Evolutionary conservation across 2,329 filamentous ascomycete genomes (phyloP).

Genomic region (Aureobasidium sp.): DNA sequence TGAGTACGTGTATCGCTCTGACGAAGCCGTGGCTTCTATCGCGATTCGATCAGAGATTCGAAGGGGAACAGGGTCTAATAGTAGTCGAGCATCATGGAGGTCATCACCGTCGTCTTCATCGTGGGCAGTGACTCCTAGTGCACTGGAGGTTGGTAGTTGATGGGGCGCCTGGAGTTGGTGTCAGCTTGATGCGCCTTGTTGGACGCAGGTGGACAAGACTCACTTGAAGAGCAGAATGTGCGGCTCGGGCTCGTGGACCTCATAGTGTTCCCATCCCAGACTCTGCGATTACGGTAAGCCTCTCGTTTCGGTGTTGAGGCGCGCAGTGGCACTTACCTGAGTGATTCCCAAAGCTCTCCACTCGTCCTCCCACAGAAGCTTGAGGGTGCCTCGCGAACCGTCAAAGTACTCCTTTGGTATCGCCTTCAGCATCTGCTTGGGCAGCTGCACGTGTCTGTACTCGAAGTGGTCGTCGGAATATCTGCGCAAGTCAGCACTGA

Average conservation of each 20-base stretch:
- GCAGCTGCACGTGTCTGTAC: slow-evolving; percentile 95
- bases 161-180: slow-evolving; percentile 54
- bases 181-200: not conserved
- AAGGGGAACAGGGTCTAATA: not conserved
- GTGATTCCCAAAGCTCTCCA: slow-evolving; percentile 97
- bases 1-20: not conserved
- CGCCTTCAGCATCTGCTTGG: slow-evolving; percentile 95
- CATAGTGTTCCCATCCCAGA: slow-evolving; percentile 98
- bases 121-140: slow-evolving; percentile 16
- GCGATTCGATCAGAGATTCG: not conserved
- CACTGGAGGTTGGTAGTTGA: slow-evolving; percentile 71
- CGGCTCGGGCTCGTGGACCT: slow-evolving; percentile 96
- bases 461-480: slow-evolving; percentile 91
- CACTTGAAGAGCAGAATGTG: slow-evolving; percentile 99
- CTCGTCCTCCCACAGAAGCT: slow-evolving; percentile 96
- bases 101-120: slow-evolving; percentile 8
- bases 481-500: slow-evolving; percentile 39
- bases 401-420: slow-evolving; percentile 96
- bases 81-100: slow-evolving; percentile 5
- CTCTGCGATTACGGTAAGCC: slow-evolving; percentile 49
- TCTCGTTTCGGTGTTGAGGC: not conserved
- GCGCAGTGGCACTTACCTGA: slow-evolving; percentile 54
- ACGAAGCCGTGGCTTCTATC: not conserved
- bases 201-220: slow-evolving; percentile 30
- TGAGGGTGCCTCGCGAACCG: slow-evolving; percentile 78